Percentiles rank a stretch among this genome's conserved stretches.
Conservation (phyloP, 768 basidiomycete species). For the Suillus spraguei region DNA sequence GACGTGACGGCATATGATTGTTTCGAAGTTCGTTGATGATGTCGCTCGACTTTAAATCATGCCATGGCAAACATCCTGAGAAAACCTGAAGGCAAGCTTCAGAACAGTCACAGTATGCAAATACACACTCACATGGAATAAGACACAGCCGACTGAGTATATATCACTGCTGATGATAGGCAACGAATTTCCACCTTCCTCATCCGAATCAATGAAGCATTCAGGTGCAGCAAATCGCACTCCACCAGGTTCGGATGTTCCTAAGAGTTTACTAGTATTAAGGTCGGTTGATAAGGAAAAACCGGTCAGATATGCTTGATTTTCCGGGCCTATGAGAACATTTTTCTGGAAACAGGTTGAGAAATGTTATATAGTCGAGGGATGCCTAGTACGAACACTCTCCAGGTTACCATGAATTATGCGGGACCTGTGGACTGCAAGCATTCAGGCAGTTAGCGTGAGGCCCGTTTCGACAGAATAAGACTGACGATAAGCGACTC, state of each 20-base stretch:
- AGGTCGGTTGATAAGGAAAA: constrained; percentile 2
- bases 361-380: not conserved
- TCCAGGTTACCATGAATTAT: constrained; percentile 3
- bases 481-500: constrained; percentile 5
- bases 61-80: constrained; percentile 6
- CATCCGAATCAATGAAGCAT: not conserved
- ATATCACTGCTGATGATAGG: not conserved
- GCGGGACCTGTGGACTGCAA: not conserved
- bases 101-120: not conserved
- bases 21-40: not conserved
- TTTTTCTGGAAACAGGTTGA: not conserved
- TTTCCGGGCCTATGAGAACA: not conserved
- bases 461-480: too few relatives aligned
- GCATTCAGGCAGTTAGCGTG: not conserved
- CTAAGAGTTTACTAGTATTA: not conserved
- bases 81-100: not conserved
- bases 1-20: not conserved
- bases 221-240: constrained; percentile 6
- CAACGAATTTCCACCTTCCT: not conserved
- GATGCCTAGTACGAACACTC: not conserved
- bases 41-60: not conserved
- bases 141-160: not conserved
- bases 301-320: constrained; percentile 4
- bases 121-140: constrained; percentile 2
- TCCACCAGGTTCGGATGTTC: not conserved